phyloP scores from a whole-genome alignment of 2,329 filamentous ascomycete species.

The Sordariomycetes sp. region DNA sequence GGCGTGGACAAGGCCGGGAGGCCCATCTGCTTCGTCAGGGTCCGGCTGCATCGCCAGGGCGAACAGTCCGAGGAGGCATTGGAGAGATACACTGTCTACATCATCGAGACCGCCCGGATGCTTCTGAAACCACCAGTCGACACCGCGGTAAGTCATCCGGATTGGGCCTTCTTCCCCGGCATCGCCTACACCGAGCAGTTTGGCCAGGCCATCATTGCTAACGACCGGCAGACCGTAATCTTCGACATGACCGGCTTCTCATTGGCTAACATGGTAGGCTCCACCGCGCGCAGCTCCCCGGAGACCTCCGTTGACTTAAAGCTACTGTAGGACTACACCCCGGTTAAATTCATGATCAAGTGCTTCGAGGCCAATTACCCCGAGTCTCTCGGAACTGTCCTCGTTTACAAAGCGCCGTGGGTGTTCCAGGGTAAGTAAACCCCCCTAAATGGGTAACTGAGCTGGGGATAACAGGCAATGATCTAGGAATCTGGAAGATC shows the following conservation, averaged over 20 bases:
- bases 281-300: neutral
- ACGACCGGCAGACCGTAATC: slow-evolving; percentile 55
- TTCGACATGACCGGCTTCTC: slow-evolving; percentile 96
- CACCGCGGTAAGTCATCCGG: slow-evolving; percentile 53
- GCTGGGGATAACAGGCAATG: neutral
- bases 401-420: slow-evolving; percentile 96
- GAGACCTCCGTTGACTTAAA: slow-evolving; percentile 9
- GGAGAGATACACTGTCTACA: slow-evolving; percentile 82
- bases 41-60: slow-evolving; percentile 65
- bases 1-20: slow-evolving; percentile 73
- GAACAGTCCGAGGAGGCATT: slow-evolving; percentile 73
- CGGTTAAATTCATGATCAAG: slow-evolving; percentile 98
- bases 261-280: slow-evolving; percentile 76
- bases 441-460: neutral
- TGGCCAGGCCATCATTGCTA: slow-evolving; percentile 7
- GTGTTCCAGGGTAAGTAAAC: slow-evolving; percentile 65
- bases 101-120: slow-evolving; percentile 89
- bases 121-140: slow-evolving; percentile 69
- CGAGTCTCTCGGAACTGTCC: slow-evolving; percentile 75
- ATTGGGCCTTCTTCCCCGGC: neutral
- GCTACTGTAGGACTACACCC: slow-evolving; percentile 61
- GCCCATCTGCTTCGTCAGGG: slow-evolving; percentile 77
- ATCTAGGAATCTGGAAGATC: slow-evolving; percentile 79
- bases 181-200: slow-evolving; percentile 1
- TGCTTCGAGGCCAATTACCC: slow-evolving; percentile 99